Conservation (phyloP, 768 basidiomycete genomes). For the Leccinum longicurvipes region DNA sequence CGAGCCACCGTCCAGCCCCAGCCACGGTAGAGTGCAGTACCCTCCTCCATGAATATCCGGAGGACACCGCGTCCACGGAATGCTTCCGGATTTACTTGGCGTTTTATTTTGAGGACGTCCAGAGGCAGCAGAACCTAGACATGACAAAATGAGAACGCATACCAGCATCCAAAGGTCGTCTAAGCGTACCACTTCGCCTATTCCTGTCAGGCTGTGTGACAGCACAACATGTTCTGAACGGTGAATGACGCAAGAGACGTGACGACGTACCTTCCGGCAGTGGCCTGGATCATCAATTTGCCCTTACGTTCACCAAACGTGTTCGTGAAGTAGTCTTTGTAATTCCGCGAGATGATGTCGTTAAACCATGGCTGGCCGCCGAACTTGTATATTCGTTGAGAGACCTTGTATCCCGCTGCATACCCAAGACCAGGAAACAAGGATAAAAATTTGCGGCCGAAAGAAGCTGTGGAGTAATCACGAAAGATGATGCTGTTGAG, state of each 20-base stretch:
- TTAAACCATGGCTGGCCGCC: conserved; percentile 98
- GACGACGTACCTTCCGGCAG: conserved; percentile 76
- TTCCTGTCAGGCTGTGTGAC: conserved; percentile 56
- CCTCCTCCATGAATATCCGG: conserved; percentile 89
- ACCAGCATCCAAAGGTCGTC: not conserved
- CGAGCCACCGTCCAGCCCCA: no score
- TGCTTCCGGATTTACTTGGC: conserved; percentile 97
- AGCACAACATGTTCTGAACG: not conserved
- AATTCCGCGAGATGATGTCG: conserved; percentile 82
- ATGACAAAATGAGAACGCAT: not conserved
- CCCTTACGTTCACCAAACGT: conserved; percentile 92
- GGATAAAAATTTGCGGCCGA: conserved; percentile 71
- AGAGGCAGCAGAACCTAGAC: conserved; percentile 84
- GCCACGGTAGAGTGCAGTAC: conserved; percentile 88
- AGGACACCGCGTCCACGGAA: conserved; percentile 92
- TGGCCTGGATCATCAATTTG: conserved; percentile 93
- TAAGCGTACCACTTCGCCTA: conserved; percentile 88
- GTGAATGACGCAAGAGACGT: not conserved
- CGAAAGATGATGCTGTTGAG: conserved; percentile 85
- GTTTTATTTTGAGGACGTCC: conserved; percentile 97
- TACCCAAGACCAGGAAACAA: conserved; percentile 99
- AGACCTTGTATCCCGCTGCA: conserved; percentile 95
- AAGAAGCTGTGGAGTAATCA: conserved; percentile 67
- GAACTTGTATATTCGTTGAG: conserved; percentile 95
- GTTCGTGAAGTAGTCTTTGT: conserved; percentile 76